Evolutionary conservation across 495 filamentous ascomycete genomes (phyloP).

Genomic region (Beverwykella pulmonaria): DNA sequence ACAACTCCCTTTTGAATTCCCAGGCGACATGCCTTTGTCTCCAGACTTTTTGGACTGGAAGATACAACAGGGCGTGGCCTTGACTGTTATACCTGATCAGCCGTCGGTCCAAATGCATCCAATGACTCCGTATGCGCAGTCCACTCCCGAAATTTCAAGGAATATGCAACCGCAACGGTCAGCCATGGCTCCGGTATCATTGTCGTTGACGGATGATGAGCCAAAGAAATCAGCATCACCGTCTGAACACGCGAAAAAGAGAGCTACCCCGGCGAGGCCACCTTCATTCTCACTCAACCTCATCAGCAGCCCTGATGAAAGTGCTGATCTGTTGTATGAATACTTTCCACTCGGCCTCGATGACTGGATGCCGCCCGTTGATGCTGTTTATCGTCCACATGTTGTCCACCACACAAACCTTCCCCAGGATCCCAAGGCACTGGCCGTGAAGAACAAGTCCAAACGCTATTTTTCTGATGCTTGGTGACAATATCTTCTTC

Average conservation of each 20-base stretch:
- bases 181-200: constrained; percentile 62
- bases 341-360: constrained; percentile 88
- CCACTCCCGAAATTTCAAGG: constrained; percentile 57
- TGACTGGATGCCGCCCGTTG: constrained; percentile 90
- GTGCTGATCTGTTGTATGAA: constrained; percentile 81
- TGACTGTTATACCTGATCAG: constrained; percentile 41
- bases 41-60: constrained; percentile 47
- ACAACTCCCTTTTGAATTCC: constrained; percentile 41
- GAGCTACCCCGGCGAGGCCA: constrained; percentile 36
- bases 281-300: constrained; percentile 50
- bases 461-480: constrained; percentile 84
- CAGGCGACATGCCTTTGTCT: constrained; percentile 47
- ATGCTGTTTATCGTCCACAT: constrained; percentile 90
- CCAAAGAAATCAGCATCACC: constrained; percentile 38
- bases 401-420: constrained; percentile 86
- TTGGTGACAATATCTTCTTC: constrained; percentile 33
- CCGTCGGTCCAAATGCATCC: constrained; percentile 29
- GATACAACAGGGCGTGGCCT: constrained; percentile 33
- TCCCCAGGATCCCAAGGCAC: constrained; percentile 72
- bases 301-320: constrained; percentile 61
- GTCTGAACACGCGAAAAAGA: constrained; percentile 34
- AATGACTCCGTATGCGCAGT: constrained; percentile 52
- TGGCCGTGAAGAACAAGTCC: constrained; percentile 67
- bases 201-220: constrained; percentile 78
- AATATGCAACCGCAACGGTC: constrained; percentile 42